phyloP scores from a whole-genome alignment of 768 basidiomycete species.

The Pleurotus tuber-regium region DNA sequence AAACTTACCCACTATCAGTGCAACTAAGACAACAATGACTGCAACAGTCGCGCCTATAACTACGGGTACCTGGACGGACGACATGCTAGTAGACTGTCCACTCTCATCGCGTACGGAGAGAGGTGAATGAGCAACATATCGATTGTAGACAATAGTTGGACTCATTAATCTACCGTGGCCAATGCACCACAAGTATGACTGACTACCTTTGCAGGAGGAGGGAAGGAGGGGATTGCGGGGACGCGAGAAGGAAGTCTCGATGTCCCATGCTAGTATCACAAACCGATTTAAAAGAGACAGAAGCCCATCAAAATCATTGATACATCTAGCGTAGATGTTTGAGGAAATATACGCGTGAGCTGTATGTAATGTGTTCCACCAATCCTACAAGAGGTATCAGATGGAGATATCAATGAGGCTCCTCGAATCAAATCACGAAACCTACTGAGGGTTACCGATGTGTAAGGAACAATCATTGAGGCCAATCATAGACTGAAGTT shows the following conservation, averaged over 20 bases:
- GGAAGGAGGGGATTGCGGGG: background rate
- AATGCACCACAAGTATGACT: background rate
- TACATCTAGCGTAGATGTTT: constrained; percentile 3
- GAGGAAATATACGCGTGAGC: background rate
- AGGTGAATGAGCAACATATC: background rate
- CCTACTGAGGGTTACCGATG: background rate
- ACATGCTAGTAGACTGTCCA: background rate
- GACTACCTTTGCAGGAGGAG: background rate
- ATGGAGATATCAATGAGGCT: constrained; percentile 7
- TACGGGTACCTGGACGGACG: background rate
- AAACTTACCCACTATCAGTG: constrained; percentile 8
- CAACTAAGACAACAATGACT: constrained; percentile 4
- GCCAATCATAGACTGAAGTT: background rate
- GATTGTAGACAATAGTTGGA: background rate
- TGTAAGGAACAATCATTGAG: constrained; percentile 4
- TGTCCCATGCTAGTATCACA: too few species aligned
- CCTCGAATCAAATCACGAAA: constrained; percentile 1
- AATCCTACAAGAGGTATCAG: background rate
- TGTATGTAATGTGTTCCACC: background rate
- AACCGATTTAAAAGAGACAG: constrained; percentile 3
- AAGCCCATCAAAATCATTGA: background rate
- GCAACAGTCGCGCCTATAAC: constrained; percentile 8
- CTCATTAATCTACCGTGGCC: too few species aligned
- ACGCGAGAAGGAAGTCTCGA: background rate
- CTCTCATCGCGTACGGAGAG: background rate